Evolutionary conservation across 305 asterid genomes (phyloP).

Genomic region (Fraxinus sp.): DNA sequence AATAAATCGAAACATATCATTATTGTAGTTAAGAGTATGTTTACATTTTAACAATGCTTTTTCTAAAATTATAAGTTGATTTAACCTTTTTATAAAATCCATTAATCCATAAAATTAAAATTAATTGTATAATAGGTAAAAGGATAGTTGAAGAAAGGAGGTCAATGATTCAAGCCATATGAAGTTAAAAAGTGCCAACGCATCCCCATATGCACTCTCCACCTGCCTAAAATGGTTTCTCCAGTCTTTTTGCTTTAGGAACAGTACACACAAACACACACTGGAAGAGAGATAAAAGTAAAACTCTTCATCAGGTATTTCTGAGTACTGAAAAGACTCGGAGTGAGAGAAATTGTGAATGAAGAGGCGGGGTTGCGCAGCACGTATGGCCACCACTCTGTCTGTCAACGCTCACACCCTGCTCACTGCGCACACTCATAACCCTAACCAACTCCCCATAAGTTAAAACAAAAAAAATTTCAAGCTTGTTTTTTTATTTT

Average conservation of each 20-base stretch:
- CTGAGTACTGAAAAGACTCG: not conserved
- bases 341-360: not conserved
- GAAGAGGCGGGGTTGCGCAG: not conserved
- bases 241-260: conserved; percentile 10
- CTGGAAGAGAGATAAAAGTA: no score
- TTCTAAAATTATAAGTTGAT: no score
- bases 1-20: no score
- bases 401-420: not conserved
- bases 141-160: not conserved
- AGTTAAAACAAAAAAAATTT: not conserved
- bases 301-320: not conserved
- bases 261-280: not conserved
- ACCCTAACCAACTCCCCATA: not conserved
- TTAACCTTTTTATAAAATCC: no score
- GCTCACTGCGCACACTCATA: not conserved
- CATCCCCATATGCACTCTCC: conserved; percentile 17
- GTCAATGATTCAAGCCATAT: conserved; percentile 43
- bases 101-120: not conserved
- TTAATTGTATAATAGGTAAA: not conserved
- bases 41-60: no score
- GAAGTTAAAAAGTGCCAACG: conserved; percentile 42
- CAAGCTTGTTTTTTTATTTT: not conserved
- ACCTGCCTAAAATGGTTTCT: conserved; percentile 28
- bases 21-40: no score
- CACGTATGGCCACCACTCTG: not conserved